Conservation (phyloP, 208 protist species). For the Paratrypanosoma confusum region DNA sequence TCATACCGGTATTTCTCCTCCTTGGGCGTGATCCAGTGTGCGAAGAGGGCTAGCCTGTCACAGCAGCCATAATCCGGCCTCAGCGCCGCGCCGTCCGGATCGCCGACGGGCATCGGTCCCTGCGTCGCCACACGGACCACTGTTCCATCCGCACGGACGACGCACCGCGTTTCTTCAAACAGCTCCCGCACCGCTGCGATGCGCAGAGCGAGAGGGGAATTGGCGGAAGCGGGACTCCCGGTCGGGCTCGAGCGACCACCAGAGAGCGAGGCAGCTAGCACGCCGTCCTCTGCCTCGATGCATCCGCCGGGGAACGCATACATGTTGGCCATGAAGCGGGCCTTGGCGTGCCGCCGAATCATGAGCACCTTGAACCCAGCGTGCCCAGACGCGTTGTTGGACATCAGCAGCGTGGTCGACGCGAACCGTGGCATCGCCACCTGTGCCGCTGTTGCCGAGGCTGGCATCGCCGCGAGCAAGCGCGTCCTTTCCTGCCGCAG, state of each 20-base stretch:
- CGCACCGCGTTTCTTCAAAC: constrained; percentile 28
- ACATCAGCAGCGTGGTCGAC: constrained; percentile 29
- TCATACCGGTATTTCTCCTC: constrained; percentile 36
- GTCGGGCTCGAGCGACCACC: constrained; percentile 1
- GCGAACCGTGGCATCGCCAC: constrained; percentile 20
- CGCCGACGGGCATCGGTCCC: too few species aligned
- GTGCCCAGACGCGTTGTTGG: background rate
- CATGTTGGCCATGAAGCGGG: constrained; percentile 39
- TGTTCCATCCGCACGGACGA: constrained; percentile 15
- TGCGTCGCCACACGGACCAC: constrained; percentile 6
- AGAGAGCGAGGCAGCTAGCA: constrained; percentile 3
- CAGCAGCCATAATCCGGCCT: constrained; percentile 7
- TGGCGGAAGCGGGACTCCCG: constrained; percentile 11
- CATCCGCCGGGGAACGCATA: constrained; percentile 54
- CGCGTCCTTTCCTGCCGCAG: too few species aligned
- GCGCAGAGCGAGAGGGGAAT: background rate
- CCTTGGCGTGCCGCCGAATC: constrained; percentile 39
- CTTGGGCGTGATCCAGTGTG: constrained; percentile 39
- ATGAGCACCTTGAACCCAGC: constrained; percentile 43
- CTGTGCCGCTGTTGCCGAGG: too few species aligned
- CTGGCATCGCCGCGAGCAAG: too few species aligned
- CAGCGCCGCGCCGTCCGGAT: background rate
- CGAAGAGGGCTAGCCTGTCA: constrained; percentile 16
- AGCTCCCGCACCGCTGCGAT: constrained; percentile 38
- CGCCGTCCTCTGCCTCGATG: constrained; percentile 22